phyloP scores from a whole-genome alignment of 1,139 yeast species.

The Blastobotrys arbuscula region DNA sequence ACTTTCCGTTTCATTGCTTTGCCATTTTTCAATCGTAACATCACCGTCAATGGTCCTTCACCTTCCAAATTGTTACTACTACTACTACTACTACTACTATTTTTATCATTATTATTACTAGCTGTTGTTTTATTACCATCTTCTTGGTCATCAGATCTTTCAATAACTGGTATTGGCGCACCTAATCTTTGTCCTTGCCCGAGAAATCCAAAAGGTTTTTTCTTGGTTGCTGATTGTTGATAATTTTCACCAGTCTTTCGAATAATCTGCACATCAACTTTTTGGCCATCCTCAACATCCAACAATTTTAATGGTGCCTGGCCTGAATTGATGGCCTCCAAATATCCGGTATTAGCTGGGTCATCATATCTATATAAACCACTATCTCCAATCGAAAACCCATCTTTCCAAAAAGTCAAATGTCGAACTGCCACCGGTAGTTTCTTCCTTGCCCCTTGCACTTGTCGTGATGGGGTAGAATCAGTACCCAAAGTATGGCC shows the following conservation, averaged over 20 bases:
- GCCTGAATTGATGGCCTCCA: conserved; percentile 80
- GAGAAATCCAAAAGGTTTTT: conserved; percentile 67
- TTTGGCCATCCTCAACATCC: conserved; percentile 84
- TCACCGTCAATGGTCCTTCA: conserved; percentile 71
- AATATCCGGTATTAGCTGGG: conserved; percentile 70
- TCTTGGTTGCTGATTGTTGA: conserved; percentile 66
- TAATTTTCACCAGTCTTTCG: conserved; percentile 79
- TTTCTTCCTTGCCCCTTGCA: conserved; percentile 2
- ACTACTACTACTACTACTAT: conserved; percentile 11
- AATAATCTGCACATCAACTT: conserved; percentile 88
- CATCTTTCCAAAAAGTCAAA: conserved; percentile 93
- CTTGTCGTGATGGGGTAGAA: conserved; percentile 17
- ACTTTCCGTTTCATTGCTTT: conserved; percentile 23
- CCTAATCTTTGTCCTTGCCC: conserved; percentile 92
- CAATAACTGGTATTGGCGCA: conserved; percentile 66
- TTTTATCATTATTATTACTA: background rate
- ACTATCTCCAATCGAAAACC: conserved; percentile 93
- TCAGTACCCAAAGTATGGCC: conserved; percentile 79
- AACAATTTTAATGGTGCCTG: conserved; percentile 86
- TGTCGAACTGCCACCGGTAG: conserved; percentile 35
- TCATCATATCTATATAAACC: conserved; percentile 82
- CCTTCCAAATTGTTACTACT: conserved; percentile 10
- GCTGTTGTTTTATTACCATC: conserved; percentile 15
- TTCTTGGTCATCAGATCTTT: no score
- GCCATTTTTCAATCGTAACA: conserved; percentile 83